Evolutionary conservation across 106 monocot genomes (phyloP), one percentile per base, ranked within the genome.

Genomic region (Hemerocallis citrina): DNA sequence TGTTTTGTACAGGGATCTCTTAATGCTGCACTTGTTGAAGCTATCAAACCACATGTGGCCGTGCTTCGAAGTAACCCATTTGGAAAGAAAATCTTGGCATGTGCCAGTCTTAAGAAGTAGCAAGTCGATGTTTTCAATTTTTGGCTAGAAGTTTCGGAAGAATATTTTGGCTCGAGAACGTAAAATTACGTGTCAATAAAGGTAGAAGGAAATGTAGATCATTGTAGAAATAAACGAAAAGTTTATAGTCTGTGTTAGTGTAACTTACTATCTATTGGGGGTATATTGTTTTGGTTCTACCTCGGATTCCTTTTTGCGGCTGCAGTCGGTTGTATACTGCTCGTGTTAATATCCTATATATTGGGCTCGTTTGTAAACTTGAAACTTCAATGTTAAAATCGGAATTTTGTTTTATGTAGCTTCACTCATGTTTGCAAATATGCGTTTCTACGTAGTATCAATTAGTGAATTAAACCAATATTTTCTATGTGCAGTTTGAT

Each of bases 51-150:
- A 12, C 71, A 75, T 51, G 38, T 41, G 28, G 42, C 71, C 3
- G 25, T 34, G 6, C 61, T 80, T 7, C 35, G 43, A 12, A 55
- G 51, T 33, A 71, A 66, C 31, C 71, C 35, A 16, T 75, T 63
- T 30, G 80, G 80, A 24, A 80, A 68, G 67, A 80, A 74, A 55
- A 58, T 80, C 36, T 34, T 80, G n/a, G 63, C 72, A 12, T 33
- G 52, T 50, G 23, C n/a, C 10, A 13, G 20, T 16, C n/a, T 33
- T 14, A 74, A 39, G 64, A 73, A 73, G 59, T 39, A 40, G 24
- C n/a, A 24, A 50, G 23, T 27, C 13, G 25, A 25, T 11, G 25
- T 27, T 50, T 27, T 3, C 25, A 1, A 35, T 54, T 54, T 30
- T 15, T 32, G n/a, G 54, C 54, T 54, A 31, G 54, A 54, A 54